Percentiles rank a stretch among this genome's conserved stretches.
These are phyloP conservation scores for Penicillium sp. DNA, from an alignment of 2,329 filamentous ascomycete genomes.

Conservation along the genomic window DNA sequence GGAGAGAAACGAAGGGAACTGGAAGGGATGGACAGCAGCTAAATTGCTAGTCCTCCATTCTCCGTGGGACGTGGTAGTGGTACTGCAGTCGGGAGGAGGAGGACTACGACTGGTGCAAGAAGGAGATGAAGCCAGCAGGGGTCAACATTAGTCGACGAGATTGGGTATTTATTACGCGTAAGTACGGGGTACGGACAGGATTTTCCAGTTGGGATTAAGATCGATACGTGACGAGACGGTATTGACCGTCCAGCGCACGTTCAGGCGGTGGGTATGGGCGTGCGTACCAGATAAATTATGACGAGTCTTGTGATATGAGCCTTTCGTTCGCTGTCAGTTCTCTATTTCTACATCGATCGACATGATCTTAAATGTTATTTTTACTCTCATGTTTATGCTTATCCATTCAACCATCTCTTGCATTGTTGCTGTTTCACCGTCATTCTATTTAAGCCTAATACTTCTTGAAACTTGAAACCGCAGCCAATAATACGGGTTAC, in stretches of 20 bases:
- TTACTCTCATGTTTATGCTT: not conserved
- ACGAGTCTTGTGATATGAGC: not conserved
- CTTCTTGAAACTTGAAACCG: not conserved
- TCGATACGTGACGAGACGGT: not conserved
- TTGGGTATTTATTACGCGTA: not conserved
- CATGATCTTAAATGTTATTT: too few species aligned
- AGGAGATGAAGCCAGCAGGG: not conserved
- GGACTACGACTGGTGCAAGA: not conserved
- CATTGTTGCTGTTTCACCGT: not conserved
- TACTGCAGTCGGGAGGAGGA: not conserved
- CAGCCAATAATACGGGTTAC: not conserved
- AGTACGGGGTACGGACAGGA: not conserved
- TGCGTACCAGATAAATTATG: not conserved
- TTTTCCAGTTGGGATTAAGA: not conserved
- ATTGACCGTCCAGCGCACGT: not conserved
- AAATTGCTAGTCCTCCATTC: slow-evolving; percentile 6
- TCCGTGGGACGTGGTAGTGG: slow-evolving; percentile 1
- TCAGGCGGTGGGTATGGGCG: not conserved
- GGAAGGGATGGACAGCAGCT: slow-evolving; percentile 17
- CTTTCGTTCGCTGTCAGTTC: not conserved
- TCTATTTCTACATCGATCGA: not conserved
- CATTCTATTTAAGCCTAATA: not conserved
- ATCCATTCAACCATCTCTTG: not conserved
- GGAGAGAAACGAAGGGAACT: slow-evolving; percentile 21
- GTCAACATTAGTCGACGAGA: not conserved